Evolutionary conservation across 2,329 filamentous ascomycete genomes (phyloP).

Genomic region (Fusarium buharicum): DNA sequence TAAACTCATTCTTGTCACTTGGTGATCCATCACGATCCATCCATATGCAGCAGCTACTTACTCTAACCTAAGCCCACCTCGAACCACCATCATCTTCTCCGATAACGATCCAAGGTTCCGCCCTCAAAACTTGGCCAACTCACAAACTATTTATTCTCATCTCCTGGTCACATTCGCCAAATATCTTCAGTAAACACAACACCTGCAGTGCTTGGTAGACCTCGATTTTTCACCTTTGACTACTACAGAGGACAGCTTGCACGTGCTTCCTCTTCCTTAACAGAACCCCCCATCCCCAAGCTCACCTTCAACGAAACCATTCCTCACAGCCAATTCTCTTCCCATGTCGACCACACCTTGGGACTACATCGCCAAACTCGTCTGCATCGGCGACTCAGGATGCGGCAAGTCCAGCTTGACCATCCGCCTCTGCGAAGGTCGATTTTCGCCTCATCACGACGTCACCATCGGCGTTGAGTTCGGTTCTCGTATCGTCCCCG

Average conservation of each 20-base stretch:
- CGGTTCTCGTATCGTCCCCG: slow-evolving; percentile 89
- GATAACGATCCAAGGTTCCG: slow-evolving; percentile 20
- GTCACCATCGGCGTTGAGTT: slow-evolving; percentile 98
- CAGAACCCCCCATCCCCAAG: slow-evolving; percentile 9
- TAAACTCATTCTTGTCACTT: slow-evolving; percentile 6
- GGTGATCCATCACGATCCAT: slow-evolving; percentile 17
- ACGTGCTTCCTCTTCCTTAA: slow-evolving; percentile 25
- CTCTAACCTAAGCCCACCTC: slow-evolving; percentile 5
- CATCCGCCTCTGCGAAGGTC: slow-evolving; percentile 94
- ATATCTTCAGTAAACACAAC: slow-evolving; percentile 4
- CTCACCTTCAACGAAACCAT: slow-evolving; percentile 9
- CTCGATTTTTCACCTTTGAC: slow-evolving; percentile 23
- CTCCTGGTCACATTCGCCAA: slow-evolving; percentile 7
- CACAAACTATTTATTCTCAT: slow-evolving; percentile 13
- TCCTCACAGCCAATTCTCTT: slow-evolving; percentile 10
- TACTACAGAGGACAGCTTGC: slow-evolving; percentile 33
- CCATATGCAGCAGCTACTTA: background rate
- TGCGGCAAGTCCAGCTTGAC: slow-evolving; percentile 96
- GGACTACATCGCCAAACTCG: slow-evolving; percentile 99
- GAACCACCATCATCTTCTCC: slow-evolving; percentile 11
- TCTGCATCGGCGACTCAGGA: slow-evolving; percentile 95
- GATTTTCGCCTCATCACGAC: slow-evolving; percentile 93
- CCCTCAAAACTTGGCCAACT: slow-evolving; percentile 24
- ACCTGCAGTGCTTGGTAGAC: slow-evolving; percentile 6
- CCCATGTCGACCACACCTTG: slow-evolving; percentile 76